Conservation (phyloP, 768 basidiomycete genomes). For the Pleurotus citrinopileatus region DNA sequence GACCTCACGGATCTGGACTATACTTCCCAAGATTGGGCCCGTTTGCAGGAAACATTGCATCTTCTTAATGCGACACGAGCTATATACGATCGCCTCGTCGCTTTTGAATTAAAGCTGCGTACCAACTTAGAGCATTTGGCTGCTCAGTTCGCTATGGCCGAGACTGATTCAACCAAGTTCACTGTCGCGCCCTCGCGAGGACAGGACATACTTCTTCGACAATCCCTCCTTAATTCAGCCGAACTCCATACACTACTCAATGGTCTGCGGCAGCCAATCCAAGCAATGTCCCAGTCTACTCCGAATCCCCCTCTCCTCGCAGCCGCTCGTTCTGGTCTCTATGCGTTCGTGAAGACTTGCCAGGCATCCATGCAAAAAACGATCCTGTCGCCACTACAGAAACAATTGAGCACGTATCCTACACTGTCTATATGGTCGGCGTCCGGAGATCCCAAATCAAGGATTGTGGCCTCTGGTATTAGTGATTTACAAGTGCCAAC, state of each 20-base stretch:
- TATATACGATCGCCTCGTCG: conserved; percentile 61
- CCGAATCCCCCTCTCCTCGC: conserved; percentile 44
- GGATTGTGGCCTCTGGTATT: conserved; percentile 35
- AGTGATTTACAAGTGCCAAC: conserved; percentile 75
- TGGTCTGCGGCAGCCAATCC: conserved; percentile 25
- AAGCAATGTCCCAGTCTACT: conserved; percentile 15
- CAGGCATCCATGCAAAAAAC: conserved; percentile 79
- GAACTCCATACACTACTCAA: conserved; percentile 68
- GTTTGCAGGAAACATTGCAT: conserved; percentile 80
- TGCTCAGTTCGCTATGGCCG: conserved; percentile 53
- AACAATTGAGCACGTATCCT: conserved; percentile 71
- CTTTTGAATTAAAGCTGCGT: conserved; percentile 72
- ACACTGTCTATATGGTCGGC: conserved; percentile 65
- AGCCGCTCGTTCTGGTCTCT: conserved; percentile 53
- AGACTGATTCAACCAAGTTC: conserved; percentile 50
- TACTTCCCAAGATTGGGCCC: conserved; percentile 83
- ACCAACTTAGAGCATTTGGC: conserved; percentile 57
- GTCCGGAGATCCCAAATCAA: conserved; percentile 45
- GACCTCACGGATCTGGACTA: conserved; percentile 86
- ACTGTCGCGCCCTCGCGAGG: conserved; percentile 63
- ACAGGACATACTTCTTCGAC: conserved; percentile 70
- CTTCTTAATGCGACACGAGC: conserved; percentile 78
- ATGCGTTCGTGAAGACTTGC: conserved; percentile 64
- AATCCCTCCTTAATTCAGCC: conserved; percentile 80
- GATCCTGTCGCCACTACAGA: conserved; percentile 79